Evolutionary conservation across 2,329 filamentous ascomycete species (phyloP).

Genomic region (Fusarium torulosum): DNA sequence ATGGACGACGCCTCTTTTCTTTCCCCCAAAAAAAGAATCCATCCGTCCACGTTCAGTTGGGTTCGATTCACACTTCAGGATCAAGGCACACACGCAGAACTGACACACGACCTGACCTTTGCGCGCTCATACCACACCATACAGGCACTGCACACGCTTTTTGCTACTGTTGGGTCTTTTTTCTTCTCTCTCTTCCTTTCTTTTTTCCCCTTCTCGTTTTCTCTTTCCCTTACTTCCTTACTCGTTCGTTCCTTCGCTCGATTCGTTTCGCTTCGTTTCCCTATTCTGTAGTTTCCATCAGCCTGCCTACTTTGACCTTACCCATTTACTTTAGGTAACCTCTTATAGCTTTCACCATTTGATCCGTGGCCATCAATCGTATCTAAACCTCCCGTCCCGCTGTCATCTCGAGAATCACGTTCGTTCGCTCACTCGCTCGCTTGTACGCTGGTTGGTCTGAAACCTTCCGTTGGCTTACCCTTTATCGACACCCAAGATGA

Average conservation of each 20-base stretch:
- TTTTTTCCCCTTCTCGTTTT: conserved; percentile 5
- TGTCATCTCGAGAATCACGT: conserved; percentile 32
- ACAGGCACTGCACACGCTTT: conserved; percentile 32
- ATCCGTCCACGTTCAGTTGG: conserved; percentile 7
- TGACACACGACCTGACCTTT: conserved; percentile 30
- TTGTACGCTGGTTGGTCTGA: conserved; percentile 29
- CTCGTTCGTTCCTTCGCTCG: conserved; percentile 32
- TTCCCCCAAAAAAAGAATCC: conserved; percentile 32
- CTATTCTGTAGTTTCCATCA: conserved; percentile 32
- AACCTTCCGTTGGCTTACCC: conserved; percentile 23
- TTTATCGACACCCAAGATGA: conserved; percentile 43
- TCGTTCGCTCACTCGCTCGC: conserved; percentile 34
- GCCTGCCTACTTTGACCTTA: conserved; percentile 12
- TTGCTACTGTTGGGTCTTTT: conserved; percentile 31
- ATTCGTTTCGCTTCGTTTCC: conserved; percentile 30
- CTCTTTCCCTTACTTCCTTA: conserved; percentile 14
- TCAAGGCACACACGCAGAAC: conserved; percentile 40
- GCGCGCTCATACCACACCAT: conserved; percentile 13
- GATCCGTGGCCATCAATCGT: conserved; percentile 20
- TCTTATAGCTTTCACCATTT: conserved; percentile 28
- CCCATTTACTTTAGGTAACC: not conserved
- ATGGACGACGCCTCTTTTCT: conserved; percentile 17
- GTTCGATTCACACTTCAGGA: conserved; percentile 36
- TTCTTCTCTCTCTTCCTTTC: conserved; percentile 12
- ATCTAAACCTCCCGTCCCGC: conserved; percentile 12